Base-by-base conservation (phyloP, 1,139 yeast genomes). In the Scheffersomyces stambukii region DNA sequence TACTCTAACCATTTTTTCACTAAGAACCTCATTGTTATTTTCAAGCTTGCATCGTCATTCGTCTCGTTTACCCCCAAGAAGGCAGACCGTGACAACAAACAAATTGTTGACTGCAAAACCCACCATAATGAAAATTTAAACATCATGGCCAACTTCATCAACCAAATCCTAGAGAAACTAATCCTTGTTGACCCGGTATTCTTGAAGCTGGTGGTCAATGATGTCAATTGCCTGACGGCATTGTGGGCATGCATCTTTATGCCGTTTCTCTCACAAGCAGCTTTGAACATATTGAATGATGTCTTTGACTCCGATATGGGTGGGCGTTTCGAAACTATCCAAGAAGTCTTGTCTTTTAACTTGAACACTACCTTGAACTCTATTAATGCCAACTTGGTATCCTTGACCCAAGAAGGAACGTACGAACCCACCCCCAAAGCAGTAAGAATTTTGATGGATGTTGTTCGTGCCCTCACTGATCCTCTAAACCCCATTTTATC, bases 371-470 rank as follows among this genome's bases (percentile, higher is more conserved):
- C 75, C 22, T 50, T 80, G 12, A 44, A 38, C 17, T 77, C 79
- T 2, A 69, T 77, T 31, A 66, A 64, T 30, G 52, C 52, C 6
- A 72, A 75, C 17, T 46, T 81, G 30, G 47, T 57, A 2, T 57
- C 57, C 21, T 61, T 81, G 26, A 68, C 70, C 4, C 42, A 50
- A 4, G 56, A 77, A 38, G 68, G 64, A 19, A 73, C 75, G 25
- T 81, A 66, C 46, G 88, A 83, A 33, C 88, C 91, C 2, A 77
- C 83, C 38, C 89, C 91, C 2, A 76, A 82, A 41, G 79, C 82
- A 1, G 76, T 85, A 3, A 68, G 84, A 45, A 76, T 86, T 8
- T 50, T 83, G 23, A 81, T 81, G 77, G 96, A 88, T 56, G 68
- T 86, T 2, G 54, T 77, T 3, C 68, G 70, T 25, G 75, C 81